These are phyloP conservation scores for Trametes cubensis DNA, from an alignment of 768 basidiomycete genomes.

Conservation along the genomic window DNA sequence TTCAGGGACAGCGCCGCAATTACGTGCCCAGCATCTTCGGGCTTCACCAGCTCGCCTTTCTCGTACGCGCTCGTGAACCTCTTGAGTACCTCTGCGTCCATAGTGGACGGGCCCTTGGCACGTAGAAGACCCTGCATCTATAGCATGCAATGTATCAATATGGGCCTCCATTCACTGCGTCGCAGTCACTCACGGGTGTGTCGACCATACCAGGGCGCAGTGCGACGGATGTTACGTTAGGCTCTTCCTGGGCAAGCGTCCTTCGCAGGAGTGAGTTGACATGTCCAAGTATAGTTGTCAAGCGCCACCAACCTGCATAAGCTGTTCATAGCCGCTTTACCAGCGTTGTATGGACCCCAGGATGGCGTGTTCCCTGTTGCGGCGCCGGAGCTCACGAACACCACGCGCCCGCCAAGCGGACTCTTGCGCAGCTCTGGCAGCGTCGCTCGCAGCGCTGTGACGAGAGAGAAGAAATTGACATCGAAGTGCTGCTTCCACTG, in stretches of 20 bases:
- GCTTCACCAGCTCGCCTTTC: conserved; percentile 72
- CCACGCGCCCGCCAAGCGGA: conserved; percentile 59
- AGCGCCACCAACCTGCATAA: conserved; percentile 60
- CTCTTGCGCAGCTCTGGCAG: conserved; percentile 72
- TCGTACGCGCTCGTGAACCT: conserved; percentile 59
- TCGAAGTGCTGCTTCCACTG: conserved; percentile 78
- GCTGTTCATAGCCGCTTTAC: conserved; percentile 90
- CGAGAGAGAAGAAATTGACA: conserved; percentile 85
- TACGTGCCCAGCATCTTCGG: conserved; percentile 76
- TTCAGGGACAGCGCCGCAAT: conserved; percentile 74
- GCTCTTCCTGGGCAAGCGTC: conserved; percentile 85
- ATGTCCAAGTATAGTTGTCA: background rate
- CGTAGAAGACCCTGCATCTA: conserved; percentile 76
- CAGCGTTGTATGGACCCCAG: conserved; percentile 83
- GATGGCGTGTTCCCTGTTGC: conserved; percentile 65
- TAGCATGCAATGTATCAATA: background rate
- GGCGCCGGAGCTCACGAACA: conserved; percentile 88
- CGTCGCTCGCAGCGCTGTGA: conserved; percentile 66
- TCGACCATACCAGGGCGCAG: conserved; percentile 89
- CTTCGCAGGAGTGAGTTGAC: conserved; percentile 40
- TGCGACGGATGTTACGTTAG: conserved; percentile 71
- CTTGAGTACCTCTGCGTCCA: conserved; percentile 58
- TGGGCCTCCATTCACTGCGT: background rate
- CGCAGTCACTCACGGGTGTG: conserved; percentile 56
- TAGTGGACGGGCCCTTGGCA: conserved; percentile 48